Evolutionary conservation across 2,329 filamentous ascomycete genomes (phyloP).

Genomic region (Beauveria sp.): DNA sequence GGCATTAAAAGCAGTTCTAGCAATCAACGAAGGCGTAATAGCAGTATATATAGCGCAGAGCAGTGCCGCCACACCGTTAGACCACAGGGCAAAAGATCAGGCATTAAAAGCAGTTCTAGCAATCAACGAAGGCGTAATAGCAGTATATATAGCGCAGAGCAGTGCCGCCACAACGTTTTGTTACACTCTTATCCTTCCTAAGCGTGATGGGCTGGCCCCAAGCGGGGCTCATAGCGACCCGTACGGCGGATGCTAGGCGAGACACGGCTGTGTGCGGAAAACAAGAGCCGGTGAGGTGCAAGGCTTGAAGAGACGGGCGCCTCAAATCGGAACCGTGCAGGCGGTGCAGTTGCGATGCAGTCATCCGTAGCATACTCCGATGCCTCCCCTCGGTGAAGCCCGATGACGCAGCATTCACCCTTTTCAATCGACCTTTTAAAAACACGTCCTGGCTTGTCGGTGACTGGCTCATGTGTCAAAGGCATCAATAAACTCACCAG

Average conservation of each 20-base stretch:
- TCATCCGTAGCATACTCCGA: not conserved
- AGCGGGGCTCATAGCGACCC: no score
- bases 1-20: no score
- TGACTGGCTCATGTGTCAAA: not conserved
- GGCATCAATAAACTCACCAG: not conserved
- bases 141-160: no score
- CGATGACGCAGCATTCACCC: not conserved
- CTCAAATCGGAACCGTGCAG: not conserved
- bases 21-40: no score
- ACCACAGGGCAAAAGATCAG: no score
- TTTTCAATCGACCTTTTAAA: not conserved
- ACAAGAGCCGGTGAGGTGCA: not conserved
- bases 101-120: no score
- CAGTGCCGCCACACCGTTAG: no score
- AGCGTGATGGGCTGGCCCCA: no score
- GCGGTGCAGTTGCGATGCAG: not conserved
- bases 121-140: no score
- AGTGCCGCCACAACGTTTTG: no score
- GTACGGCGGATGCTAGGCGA: not conserved
- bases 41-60: no score
- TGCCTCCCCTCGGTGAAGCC: not conserved
- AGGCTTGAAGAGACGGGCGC: not conserved
- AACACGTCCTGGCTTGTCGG: not conserved
- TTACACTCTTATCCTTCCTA: no score
- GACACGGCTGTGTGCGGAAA: not conserved